Percentiles rank a stretch among this genome's conserved stretches.
These are phyloP conservation scores for Fusarium nanum DNA, from an alignment of 2,329 filamentous ascomycete species.

Conservation along the genomic window DNA sequence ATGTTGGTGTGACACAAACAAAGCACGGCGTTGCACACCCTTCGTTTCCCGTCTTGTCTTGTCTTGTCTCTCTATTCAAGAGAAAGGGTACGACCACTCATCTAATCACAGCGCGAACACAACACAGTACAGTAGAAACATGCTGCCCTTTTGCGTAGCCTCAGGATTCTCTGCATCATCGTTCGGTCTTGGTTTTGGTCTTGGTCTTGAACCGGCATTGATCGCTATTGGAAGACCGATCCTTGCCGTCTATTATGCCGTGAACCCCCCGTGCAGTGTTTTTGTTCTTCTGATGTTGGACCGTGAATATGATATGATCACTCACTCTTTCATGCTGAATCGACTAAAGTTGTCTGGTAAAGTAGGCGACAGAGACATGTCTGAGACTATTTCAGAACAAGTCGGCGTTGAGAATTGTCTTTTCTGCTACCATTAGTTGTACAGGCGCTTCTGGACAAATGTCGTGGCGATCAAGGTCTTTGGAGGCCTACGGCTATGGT, in stretches of 20 bases:
- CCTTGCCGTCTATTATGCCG: slow-evolving; percentile 27
- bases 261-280: slow-evolving; percentile 20
- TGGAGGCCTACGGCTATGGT: slow-evolving; percentile 31
- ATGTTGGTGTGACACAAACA: slow-evolving; percentile 44
- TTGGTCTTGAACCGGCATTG: slow-evolving; percentile 20
- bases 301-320: background rate
- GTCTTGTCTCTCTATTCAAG: slow-evolving; percentile 34
- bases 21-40: slow-evolving; percentile 38
- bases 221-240: slow-evolving; percentile 9
- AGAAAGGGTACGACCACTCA: slow-evolving; percentile 14
- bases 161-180: slow-evolving; percentile 42
- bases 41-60: slow-evolving; percentile 43
- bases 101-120: background rate
- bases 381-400: slow-evolving; percentile 27
- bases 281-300: slow-evolving; percentile 19
- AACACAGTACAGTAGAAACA: slow-evolving; percentile 15
- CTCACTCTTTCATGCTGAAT: background rate
- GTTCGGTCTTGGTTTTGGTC: slow-evolving; percentile 22
- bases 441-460: slow-evolving; percentile 19
- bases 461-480: slow-evolving; percentile 16
- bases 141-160: slow-evolving; percentile 32
- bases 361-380: slow-evolving; percentile 21
- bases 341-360: slow-evolving; percentile 5
- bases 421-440: slow-evolving; percentile 8
- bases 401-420: slow-evolving; percentile 4